Base-by-base conservation (phyloP, 768 basidiomycete genomes). In the Naganishia friedmannii region DNA sequence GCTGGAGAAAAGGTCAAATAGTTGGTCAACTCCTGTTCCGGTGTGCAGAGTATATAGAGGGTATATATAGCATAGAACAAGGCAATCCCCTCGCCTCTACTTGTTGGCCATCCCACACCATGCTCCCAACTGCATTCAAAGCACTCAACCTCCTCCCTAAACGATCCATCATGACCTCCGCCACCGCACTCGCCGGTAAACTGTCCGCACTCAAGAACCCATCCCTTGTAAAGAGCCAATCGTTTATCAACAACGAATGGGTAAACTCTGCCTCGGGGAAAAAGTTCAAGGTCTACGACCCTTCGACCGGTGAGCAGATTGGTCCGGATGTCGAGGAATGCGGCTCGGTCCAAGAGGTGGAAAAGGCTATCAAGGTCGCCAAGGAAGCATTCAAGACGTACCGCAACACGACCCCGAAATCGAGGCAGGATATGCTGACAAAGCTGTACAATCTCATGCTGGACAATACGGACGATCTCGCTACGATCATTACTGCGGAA, bases 401-500 rank as follows among this genome's bases (percentile, higher is more conserved):
- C 92, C 87, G 90, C 73, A 87, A 84, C 77, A 95, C 93, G 32
- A 91, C 91, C 0, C 89, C 91, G 28, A 93, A 92, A 89, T 79
- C 89, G 66, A 88, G 93, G 53, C 91, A 93, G 75, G 90, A 93
- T 75, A 84, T 93, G 69, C 84, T 98, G 63, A 81, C 87, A 79
- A 93, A 91, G 74, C 85, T 96, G 72, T 89, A 86, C 80, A 80
- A 82, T 23, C 84, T 95, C 66, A 89, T 95, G 89, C 84, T 86
- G 74, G 87, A 91, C 76, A 86, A 96, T 78, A 83, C 88, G 42
- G 92, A 96, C 42, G 96, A 99, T 79, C 84, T 99, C 45, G 87
- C 87, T 2, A 86, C 90, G 53, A 86, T 99, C 70, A 91, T 96
- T 74, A 94, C 92, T 7, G 82, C 93, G 70, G 96, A 99, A 83